These are phyloP conservation scores for Pseudocercospora eumusae DNA, from an alignment of 2,329 filamentous ascomycete genomes.

Conservation along the genomic window DNA sequence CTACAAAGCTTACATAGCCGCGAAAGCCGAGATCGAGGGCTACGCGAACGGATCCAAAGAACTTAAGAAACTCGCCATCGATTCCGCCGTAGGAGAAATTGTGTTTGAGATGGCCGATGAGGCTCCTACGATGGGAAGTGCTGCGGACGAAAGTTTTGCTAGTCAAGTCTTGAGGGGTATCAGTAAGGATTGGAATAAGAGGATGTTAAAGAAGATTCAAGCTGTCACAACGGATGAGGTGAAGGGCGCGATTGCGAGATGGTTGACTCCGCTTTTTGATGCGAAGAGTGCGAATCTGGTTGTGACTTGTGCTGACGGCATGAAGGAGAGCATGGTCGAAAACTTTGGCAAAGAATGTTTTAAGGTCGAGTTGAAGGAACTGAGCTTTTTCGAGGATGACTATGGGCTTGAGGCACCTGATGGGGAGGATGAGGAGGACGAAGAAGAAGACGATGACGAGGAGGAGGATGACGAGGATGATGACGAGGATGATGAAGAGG, in stretches of 20 bases:
- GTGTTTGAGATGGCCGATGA: slow-evolving; percentile 85
- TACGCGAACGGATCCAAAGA: slow-evolving; percentile 70
- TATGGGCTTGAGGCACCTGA: slow-evolving; percentile 73
- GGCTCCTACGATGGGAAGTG: slow-evolving; percentile 78
- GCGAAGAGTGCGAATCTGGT: slow-evolving; percentile 80
- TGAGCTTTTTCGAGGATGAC: slow-evolving; percentile 83
- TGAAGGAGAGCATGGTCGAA: slow-evolving; percentile 77
- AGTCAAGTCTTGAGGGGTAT: slow-evolving; percentile 76
- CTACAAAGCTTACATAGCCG: slow-evolving; percentile 79
- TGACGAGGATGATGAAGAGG: slow-evolving; percentile 46
- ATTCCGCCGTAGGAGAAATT: slow-evolving; percentile 87
- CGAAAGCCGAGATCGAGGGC: slow-evolving; percentile 70
- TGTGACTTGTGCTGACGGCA: slow-evolving; percentile 80
- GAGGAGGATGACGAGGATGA: slow-evolving; percentile 52
- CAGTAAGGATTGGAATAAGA: slow-evolving; percentile 73
- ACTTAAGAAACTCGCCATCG: slow-evolving; percentile 79
- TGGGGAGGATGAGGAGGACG: slow-evolving; percentile 61
- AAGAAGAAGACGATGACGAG: slow-evolving; percentile 60
- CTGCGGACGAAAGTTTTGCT: slow-evolving; percentile 81
- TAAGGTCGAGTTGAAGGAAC: slow-evolving; percentile 69
- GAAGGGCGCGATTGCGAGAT: slow-evolving; percentile 68
- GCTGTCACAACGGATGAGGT: slow-evolving; percentile 76
- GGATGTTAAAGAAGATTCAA: slow-evolving; percentile 74
- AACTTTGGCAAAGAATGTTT: slow-evolving; percentile 77
- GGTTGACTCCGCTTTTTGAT: slow-evolving; percentile 78